Evolutionary conservation across 1,139 yeast species (phyloP), one percentile per base, ranked within the genome.

Genomic region (Lodderomyces margitis): DNA sequence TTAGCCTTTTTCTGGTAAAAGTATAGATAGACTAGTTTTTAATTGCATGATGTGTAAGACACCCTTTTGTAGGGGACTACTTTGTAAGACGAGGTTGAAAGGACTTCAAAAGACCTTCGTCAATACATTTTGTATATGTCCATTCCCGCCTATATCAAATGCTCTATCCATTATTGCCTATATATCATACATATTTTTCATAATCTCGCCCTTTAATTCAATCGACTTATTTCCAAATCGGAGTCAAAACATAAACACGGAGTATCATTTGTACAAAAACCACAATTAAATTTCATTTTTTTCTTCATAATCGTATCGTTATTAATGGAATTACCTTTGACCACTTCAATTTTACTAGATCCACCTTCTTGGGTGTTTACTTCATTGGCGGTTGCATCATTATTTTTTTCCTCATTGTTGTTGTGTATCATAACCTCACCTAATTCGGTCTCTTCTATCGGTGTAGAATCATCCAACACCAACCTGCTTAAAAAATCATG

Each of bases 241-340:
- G 69, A 60, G 46, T 64, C 75, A 39, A 68, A 55, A 50, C 77
- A 71, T 38, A 70, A 53, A 46, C 77, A 71, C 8, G 73, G 67
- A 0, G 68, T 66, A 39, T 65, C 74, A 42, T 60, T 62, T 21
- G 65, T 55, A 49, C 75, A 70, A 49, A 70, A 71, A n/a, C 75
- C 75, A 50, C 75, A 70, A 38, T 61, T 63, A 20, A 50, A 46
- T 39, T 49, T 49, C 31, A 44, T 37, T 34, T 48, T 51, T 40
- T 51, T 51, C 36, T 45, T 44, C 16, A 39, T 24, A 14, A 43
- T 11, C 32, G 20, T 38, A 10, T 46, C 53, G 21, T 37, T 40
- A 8, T 30, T 23, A 14, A 24, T 27, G 17, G 16, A 25, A 30
- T 19, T 28, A 3, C 32, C 5, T 15, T 28, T 28, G 3, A 7